A percentile compares a stretch with the other conserved stretches of the same genome.
Conservation (phyloP, 495 filamentous ascomycete genomes). For the Podospora conica region DNA sequence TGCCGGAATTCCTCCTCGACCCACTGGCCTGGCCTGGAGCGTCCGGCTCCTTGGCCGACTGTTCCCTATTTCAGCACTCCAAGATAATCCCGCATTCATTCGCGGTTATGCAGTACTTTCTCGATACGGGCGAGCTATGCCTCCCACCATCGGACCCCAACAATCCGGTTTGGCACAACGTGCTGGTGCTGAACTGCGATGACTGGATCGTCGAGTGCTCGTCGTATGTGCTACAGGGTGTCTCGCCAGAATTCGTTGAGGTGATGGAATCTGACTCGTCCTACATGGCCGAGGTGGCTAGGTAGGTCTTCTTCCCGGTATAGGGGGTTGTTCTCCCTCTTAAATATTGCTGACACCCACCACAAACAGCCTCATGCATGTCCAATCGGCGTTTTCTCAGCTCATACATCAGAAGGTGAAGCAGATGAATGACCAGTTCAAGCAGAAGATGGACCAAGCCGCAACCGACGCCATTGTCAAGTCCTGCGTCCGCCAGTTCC, state of each 20-base stretch:
- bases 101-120: constrained; percentile 2
- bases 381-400: constrained; percentile 1
- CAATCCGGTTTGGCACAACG: no score
- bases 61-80: background rate
- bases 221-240: background rate
- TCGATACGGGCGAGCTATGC: background rate
- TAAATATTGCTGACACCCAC: no score
- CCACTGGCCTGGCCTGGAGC: background rate
- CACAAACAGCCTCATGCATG: background rate
- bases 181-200: no score
- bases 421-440: constrained; percentile 4
- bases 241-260: background rate
- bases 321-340: no score
- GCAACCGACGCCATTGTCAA: no score
- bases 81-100: constrained; percentile 8
- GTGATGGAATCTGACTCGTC: constrained; percentile 1
- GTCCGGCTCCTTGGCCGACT: constrained; percentile 2
- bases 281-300: constrained; percentile 4
- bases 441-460: no score
- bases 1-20: constrained; percentile 2
- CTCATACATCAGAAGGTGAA: background rate
- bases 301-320: background rate
- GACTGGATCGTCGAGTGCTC: no score
- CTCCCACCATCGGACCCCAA: background rate
- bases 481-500: no score